A percentile compares a stretch with the other conserved stretches of the same genome.
phyloP scores from a whole-genome alignment of 345 rosid genomes.

The Lepidium didymum region DNA sequence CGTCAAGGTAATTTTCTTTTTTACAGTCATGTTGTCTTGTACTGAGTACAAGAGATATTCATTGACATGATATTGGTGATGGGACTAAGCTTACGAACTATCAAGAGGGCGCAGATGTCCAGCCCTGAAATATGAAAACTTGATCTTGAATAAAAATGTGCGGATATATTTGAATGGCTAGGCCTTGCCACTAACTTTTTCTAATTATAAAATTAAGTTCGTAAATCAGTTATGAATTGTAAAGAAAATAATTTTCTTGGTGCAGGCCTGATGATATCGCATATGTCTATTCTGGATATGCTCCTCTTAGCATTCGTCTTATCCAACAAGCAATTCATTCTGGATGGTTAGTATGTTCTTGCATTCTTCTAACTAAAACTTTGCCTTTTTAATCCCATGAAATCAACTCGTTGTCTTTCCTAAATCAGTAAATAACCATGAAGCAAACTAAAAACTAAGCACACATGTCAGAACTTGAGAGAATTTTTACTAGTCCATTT shows the following conservation, averaged over 20 bases:
- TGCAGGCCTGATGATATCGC: constrained; percentile 86
- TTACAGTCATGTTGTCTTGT: constrained; percentile 5
- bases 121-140: not conserved
- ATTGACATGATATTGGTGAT: no score
- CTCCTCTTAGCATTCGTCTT: constrained; percentile 96
- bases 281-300: constrained; percentile 97
- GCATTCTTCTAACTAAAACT: not conserved
- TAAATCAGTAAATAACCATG: not conserved
- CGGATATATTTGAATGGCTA: not conserved
- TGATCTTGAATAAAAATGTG: not conserved
- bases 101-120: not conserved
- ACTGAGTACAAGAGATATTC: not conserved
- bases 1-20: constrained; percentile 56
- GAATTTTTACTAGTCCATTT: not conserved
- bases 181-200: not conserved
- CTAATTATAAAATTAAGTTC: not conserved
- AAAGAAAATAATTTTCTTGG: constrained; percentile 13
- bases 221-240: constrained; percentile 1
- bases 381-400: not conserved
- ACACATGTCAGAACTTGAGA: not conserved
- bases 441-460: not conserved
- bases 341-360: constrained; percentile 72
- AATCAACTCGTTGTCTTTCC: not conserved
- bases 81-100: not conserved
- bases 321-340: constrained; percentile 93